Evolutionary conservation across 1,284 basidiomycete genomes (phyloP), one percentile per base, ranked within the genome.

Genomic region (Puccinia coronata): DNA sequence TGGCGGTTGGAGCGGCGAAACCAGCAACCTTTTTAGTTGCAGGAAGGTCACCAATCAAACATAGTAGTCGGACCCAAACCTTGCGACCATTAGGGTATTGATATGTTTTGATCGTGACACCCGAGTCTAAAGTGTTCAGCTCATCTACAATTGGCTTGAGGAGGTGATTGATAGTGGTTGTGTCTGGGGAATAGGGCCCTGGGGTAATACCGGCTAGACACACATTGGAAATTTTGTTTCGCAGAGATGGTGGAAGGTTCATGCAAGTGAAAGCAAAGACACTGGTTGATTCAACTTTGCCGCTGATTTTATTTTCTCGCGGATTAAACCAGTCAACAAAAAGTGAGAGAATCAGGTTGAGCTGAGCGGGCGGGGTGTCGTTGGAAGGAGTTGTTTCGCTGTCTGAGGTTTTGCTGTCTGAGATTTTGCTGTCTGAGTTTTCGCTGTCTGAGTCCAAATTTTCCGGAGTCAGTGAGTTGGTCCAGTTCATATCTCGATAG

Each of bases 241-340:
- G 67, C 47, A 75, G 20, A 18, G 74, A n/a, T 55, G 82, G 78
- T 65, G 76, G 79, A 41, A 81, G 72, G 53, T 82, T 82, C 25
- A 82, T 59, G 53, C 82, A 82, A 49, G 55, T 61, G 31, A 82
- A 25, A 18, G 81, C 67, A 67, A 82, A 31, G 34, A 82, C 59
- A 9, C 82, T 80, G n/a, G 69, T 80, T 61, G 82, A 82, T 47
- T 71, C 18, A 25, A 67, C 43, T 28, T 67, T 67, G 39, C 65
- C 65, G 47, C 65, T 67, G 39, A 67, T n/a, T 39, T 67, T 67
- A 80, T 81, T 76, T 67, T 65, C 74, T n/a, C 69, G 72, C 49
- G 80, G 80, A 59, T 82, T 82, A 43, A 82, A 82, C 80, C 82
- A 82, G 25, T 82, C 82, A 53, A 81, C 61, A 53, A 80, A 82